Base-by-base conservation (phyloP, 805 yeast species). In the Lachancea lanzarotensis region DNA sequence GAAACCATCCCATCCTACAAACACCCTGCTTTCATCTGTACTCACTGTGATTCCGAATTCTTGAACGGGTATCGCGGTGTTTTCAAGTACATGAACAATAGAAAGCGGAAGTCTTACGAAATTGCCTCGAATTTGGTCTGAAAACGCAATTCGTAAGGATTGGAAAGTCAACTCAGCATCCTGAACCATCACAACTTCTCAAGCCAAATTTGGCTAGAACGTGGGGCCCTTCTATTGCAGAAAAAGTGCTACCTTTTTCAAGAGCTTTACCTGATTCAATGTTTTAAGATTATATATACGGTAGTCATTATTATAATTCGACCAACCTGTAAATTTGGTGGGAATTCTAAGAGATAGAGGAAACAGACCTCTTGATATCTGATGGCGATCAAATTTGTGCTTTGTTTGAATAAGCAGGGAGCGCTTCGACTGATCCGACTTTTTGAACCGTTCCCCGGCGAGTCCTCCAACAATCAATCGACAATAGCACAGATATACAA, bases 361-460 rank as follows among this genome's bases (percentile, higher is more conserved):
- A 12, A 6, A 18, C 18, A 18, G 19, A 17, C 17, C 32, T 6
- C 2, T 38, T 22, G 27, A 16, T 3, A 19, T 6, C 31, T 29
- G 15, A 88, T 89, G 96, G 74, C 87, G 3, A 75, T 90, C 15
- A 89, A 87, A 52, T 91, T 78, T 67, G 72, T 91, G 34, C 66
- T 90, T 35, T 83, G 91, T 37, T 81, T 91, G 62, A 91, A 91
- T 62, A 75, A 96, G 47, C 97, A 91, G 67, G 98, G 98, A n/a
- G 85, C 85, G 52, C 79, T 91, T 18, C 76, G 98, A 48, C 68
- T 91, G 13, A 82, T 86, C 7, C 84, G 88, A 62, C 90, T 95
- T 90, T 91, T 75, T 59, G 60, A 54, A 16, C 45, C 47, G n/a
- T 48, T 43, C 3, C 31, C 40, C 11, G 41, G 19, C 8, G 33